Conservation (phyloP, 1,139 yeast genomes). For the Lodderomyces parapsilosis region DNA sequence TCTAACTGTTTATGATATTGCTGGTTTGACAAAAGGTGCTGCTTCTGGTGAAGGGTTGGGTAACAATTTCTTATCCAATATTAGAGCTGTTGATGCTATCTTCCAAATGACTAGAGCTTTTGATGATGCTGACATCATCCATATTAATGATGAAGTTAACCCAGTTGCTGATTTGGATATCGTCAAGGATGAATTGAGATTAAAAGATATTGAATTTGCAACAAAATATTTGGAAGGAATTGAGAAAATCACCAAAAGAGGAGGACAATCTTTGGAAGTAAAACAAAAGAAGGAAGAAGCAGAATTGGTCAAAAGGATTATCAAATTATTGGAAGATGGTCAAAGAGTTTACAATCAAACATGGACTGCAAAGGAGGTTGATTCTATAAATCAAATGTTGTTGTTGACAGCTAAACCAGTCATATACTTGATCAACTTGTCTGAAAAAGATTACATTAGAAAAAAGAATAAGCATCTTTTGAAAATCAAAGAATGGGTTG, state of each 20-base stretch:
- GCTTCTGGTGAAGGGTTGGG: conserved; percentile 98
- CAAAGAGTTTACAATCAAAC: conserved; percentile 87
- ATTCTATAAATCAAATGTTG: conserved; percentile 81
- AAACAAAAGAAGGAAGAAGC: conserved; percentile 94
- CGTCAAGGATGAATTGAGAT: conserved; percentile 86
- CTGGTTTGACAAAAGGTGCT: conserved; percentile 98
- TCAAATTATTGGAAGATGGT: conserved; percentile 74
- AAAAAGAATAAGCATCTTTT: conserved; percentile 95
- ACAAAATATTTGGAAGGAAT: conserved; percentile 85
- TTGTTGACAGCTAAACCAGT: conserved; percentile 94
- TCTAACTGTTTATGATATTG: conserved; percentile 94
- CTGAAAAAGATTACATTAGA: conserved; percentile 92
- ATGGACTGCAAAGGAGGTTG: conserved; percentile 91
- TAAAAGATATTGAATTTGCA: conserved; percentile 95
- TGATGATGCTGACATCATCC: conserved; percentile 97
- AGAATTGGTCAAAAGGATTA: conserved; percentile 72
- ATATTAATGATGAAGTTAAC: conserved; percentile 96
- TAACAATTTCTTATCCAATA: conserved; percentile 95
- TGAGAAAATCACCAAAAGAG: conserved; percentile 84
- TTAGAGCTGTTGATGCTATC: conserved; percentile 96
- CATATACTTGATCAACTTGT: conserved; percentile 89
- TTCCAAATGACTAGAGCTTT: conserved; percentile 98
- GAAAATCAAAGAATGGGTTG: conserved; percentile 96
- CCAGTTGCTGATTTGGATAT: conserved; percentile 95
- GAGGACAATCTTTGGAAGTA: conserved; percentile 94